Percentiles rank a stretch among this genome's conserved stretches.
These are phyloP conservation scores for Phytophthora sp. DNA, from an alignment of 352 stramenopile species.

Conservation along the genomic window DNA sequence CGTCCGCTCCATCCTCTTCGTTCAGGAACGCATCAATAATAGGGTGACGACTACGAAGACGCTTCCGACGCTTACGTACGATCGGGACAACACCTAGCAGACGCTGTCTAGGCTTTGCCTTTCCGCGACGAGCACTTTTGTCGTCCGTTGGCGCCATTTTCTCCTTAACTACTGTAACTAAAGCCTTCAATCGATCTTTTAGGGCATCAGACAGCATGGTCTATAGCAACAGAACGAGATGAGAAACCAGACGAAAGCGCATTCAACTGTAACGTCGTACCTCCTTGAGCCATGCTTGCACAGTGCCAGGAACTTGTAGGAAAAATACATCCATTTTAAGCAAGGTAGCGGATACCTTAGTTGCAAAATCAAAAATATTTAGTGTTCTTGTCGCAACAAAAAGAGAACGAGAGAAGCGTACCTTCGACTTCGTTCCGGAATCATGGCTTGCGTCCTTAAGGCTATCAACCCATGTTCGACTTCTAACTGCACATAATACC, in stretches of 20 bases:
- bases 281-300: constrained; percentile 46
- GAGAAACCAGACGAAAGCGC: neutral
- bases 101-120: constrained; percentile 35
- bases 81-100: constrained; percentile 63
- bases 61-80: constrained; percentile 56
- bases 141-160: constrained; percentile 33
- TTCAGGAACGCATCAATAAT: constrained; percentile 81
- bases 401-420: constrained; percentile 10
- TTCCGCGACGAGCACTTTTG: constrained; percentile 4
- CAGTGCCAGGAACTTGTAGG: constrained; percentile 49
- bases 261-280: constrained; percentile 20
- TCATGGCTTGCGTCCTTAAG: constrained; percentile 54
- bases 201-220: constrained; percentile 21
- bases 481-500: constrained; percentile 20
- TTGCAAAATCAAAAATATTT: neutral
- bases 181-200: constrained; percentile 34
- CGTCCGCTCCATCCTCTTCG: constrained; percentile 73
- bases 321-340: constrained; percentile 76
- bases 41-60: constrained; percentile 67
- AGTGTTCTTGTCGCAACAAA: too few species aligned
- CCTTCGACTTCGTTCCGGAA: constrained; percentile 46
- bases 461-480: constrained; percentile 42
- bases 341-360: constrained; percentile 54
- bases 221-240: constrained; percentile 21
- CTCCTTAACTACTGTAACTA: constrained; percentile 50